Base-by-base conservation (phyloP, 257 asterid genomes). In the Rhazya stricta region DNA sequence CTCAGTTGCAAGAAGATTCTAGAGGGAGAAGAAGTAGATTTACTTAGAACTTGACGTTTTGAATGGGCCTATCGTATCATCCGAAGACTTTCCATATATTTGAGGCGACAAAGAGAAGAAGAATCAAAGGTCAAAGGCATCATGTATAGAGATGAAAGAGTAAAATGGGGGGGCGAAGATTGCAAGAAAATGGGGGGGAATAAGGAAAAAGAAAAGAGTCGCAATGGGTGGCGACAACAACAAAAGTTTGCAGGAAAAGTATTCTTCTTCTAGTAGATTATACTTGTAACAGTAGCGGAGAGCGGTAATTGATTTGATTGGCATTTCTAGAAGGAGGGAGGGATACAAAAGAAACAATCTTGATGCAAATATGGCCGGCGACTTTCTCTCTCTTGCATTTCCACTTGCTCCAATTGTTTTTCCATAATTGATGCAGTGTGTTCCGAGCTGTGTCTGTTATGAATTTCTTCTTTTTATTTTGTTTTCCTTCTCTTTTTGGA, bases 51-150 rank as follows among this genome's bases (percentile, higher is more conserved):
- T 78, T 74, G 72, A 81, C 87, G 79, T 79, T 71, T 69, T 54
- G 67, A 74, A 70, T 54, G 74, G 73, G 51, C 51, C 53, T 43
- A 80, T 65, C 82, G 83, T 8, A 37, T 76, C 72, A 77, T 71
- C 74, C 56, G 74, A 53, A 68, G 58, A 54, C 78, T 69, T 76
- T 78, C 54, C 15, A 80, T 65, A 69, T 58, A 57, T 36, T 41
- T 30, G 80, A 43, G 79, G n/a, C 48, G 68, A 72, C 30, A 48
- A 67, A 53, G 29, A 29, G 77, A 37, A 60, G 79, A 77, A 79
- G 74, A 84, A 85, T 87, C 89, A 85, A 87, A 82, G 86, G 90
- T 88, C 91, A 89, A 87, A 77, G 71, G 43, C 85, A 82, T 77
- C 34, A 46, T 74, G 23, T 15, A 15, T 6, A 71, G 41, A 56